These are phyloP conservation scores for Phytophthora pistaciae DNA, from an alignment of 352 stramenopile genomes.

Conservation along the genomic window DNA sequence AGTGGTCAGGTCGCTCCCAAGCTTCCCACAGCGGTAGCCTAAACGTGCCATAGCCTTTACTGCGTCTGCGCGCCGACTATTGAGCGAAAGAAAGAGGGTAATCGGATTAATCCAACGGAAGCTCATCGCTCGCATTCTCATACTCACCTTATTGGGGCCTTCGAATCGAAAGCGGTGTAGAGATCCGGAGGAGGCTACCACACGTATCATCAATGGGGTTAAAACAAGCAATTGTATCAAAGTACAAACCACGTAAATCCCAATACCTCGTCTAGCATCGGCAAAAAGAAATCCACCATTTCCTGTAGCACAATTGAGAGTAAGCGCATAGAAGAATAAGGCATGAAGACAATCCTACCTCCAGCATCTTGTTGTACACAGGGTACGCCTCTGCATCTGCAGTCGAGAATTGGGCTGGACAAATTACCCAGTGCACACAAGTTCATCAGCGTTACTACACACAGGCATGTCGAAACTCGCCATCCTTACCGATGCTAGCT, in stretches of 20 bases:
- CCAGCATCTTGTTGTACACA: slow-evolving; percentile 85
- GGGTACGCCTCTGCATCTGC: slow-evolving; percentile 84
- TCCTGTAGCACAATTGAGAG: slow-evolving; percentile 33
- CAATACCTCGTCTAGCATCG: slow-evolving; percentile 84
- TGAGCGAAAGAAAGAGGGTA: background rate
- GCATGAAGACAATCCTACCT: slow-evolving; percentile 39
- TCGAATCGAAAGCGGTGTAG: slow-evolving; percentile 69
- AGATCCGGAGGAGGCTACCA: slow-evolving; percentile 74
- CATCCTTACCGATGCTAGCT: slow-evolving; percentile 65
- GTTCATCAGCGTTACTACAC: background rate
- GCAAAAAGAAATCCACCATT: slow-evolving; percentile 85
- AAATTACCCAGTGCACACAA: background rate
- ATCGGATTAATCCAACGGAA: background rate
- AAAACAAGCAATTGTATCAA: background rate
- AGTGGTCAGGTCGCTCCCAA: slow-evolving; percentile 79
- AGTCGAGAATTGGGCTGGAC: slow-evolving; percentile 82
- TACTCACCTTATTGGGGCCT: slow-evolving; percentile 46
- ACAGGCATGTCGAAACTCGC: background rate
- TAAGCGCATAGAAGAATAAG: background rate
- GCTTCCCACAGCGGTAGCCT: slow-evolving; percentile 67
- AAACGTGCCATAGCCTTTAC: slow-evolving; percentile 73
- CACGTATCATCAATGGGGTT: background rate
- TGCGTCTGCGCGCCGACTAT: slow-evolving; percentile 69
- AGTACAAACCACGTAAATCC: background rate
- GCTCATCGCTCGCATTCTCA: background rate